Base-by-base conservation (phyloP, 2,329 filamentous ascomycete species). In the Ophiostoma quercus region DNA sequence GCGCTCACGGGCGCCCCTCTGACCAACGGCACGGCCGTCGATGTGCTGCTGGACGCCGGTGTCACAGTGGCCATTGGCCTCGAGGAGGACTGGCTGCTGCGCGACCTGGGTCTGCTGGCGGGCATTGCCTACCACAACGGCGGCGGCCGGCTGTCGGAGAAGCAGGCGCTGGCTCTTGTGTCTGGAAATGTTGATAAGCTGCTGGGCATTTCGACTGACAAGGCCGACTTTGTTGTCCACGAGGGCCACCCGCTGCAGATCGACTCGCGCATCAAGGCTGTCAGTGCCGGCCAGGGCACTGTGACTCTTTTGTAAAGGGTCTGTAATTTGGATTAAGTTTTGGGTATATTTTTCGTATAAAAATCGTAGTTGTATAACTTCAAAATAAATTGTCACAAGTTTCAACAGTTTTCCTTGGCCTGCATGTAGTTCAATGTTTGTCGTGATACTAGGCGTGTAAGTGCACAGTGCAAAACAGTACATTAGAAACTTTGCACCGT, bases 191-290 rank as follows among this genome's bases (percentile, higher is more conserved):
- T 90, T 2, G 85, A 85, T 74, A 81, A 83, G 72, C 82, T 90
- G 12, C 77, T 90, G 14, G 87, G 87, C 0, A 73, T 85, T 1
- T 74, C 76, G 7, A n/a, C 75, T 68, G 25, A 16, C 2, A 79
- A 22, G 62, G 62, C 60, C 32, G 84, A 90, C 72, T 90, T 89
- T 78, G 81, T 89, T 2, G 80, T 90, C 6, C 87, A 82, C 68
- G 88, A 90, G 75, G 87, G 87, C 0, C 87, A 81, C 73, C 88
- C 88, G 25, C 75, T 91, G 72, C 82, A 87, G 74, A 85, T 89
- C 75, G 84, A 83, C 4, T 82, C 82, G 6, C 78, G 84, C 66
- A 81, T 90, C 63, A 82, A 82, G 75, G 86, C 82, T 12, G 83
- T 88, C 16, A 82, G 81, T 7, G 80, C 79, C 68, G 83, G 83